Evolutionary conservation across 2,329 filamentous ascomycete genomes (phyloP), one percentile per base, ranked within the genome.

Genomic region (Talaromyces amestolkiae): DNA sequence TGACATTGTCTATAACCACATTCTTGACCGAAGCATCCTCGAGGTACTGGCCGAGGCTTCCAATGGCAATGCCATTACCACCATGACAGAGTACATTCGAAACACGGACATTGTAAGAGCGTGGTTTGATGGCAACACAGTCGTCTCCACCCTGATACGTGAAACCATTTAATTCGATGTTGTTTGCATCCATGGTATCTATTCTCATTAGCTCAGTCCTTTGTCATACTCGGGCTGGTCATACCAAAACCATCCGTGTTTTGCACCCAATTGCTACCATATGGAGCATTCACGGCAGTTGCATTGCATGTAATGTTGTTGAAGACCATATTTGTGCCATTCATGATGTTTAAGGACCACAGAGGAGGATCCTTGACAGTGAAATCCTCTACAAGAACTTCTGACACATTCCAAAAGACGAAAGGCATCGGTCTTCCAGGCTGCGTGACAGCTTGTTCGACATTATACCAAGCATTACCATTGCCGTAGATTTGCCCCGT

Each of bases 81-180:
- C 82, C 81, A 49, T 79, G 78, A 64, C 86, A 91, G 66, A 78
- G 80, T 7, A 81, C 69, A 72, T 85, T 89, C 64, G 84, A 81
- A 64, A 83, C 75, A 41, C 78, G 75, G 67, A 84, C 81, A 70
- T 89, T 87, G 75, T 86, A 82, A 65, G 86, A 87, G 75, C 89
- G 82, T 49, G 84, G 81, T 76, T 90, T 91, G 67, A 83, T 80
- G 47, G 84, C 83, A 31, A 87, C 83, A 75, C 89, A 92, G 64
- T 85, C 78, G 72, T 83, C 89, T 70, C 87, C 84, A 10, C 84
- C 84, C 74, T 85, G 83, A 69, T 85, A 86, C 6, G 78, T 74
- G 61, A 86, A 81, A 65, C 84, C 84, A 3, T 75, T 81, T 5
- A 86, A 76, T 7, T 72, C 73, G 56, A 86, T 75, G 66, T 86